Percentiles rank a stretch among this genome's conserved stretches.
Evolutionary conservation across 306 rosid genomes (phyloP).

Genomic region (Quercus berberidifolia): DNA sequence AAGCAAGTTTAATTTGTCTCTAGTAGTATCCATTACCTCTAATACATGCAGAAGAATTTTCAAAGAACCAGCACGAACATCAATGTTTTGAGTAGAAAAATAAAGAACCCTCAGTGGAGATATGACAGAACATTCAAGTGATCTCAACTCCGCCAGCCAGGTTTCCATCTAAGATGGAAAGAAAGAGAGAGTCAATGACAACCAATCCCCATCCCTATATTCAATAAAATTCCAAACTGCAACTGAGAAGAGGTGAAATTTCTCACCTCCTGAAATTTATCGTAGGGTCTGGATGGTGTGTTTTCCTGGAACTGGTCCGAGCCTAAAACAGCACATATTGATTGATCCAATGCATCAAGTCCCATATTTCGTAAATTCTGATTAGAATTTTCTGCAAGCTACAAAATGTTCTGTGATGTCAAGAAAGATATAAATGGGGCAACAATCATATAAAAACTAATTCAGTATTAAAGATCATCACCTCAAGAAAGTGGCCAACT

Average conservation of each 20-base stretch:
- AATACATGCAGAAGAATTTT: conserved; percentile 94
- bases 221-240: conserved; percentile 20
- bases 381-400: conserved; percentile 88
- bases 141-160: conserved; percentile 38
- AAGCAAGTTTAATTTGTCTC: conserved; percentile 17
- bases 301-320: conserved; percentile 63
- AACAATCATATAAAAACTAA: conserved; percentile 9
- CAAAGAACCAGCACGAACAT: conserved; percentile 77
- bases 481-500: conserved; percentile 90
- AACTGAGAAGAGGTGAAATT: conserved; percentile 25
- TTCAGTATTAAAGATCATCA: conserved; percentile 27
- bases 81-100: conserved; percentile 71
- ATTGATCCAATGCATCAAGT: conserved; percentile 86
- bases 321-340: conserved; percentile 91
- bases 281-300: conserved; percentile 40
- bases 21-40: conserved; percentile 56
- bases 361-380: conserved; percentile 84
- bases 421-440: conserved; percentile 25
- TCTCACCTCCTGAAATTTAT: conserved; percentile 56
- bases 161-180: conserved; percentile 49
- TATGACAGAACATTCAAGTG: conserved; percentile 87
- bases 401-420: conserved; percentile 32
- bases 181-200: conserved; percentile 7
- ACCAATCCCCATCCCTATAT: conserved; percentile 19
- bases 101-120: conserved; percentile 82